Conservation (phyloP, 148 eudicot genomes). For the Tetragonia tetragonoides region DNA sequence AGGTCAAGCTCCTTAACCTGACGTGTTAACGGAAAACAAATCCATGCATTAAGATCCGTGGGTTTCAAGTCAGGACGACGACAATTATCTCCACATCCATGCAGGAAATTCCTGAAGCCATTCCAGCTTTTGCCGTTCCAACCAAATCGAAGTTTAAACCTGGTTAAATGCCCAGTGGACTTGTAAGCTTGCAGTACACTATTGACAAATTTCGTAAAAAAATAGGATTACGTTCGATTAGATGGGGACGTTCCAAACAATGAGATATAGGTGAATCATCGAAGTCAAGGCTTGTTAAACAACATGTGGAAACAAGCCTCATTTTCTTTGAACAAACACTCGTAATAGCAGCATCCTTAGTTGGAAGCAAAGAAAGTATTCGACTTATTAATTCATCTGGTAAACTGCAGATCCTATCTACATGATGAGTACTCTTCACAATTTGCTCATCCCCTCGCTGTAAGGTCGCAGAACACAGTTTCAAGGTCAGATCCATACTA, state of each 20-base stretch:
- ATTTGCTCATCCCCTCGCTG: too few relatives aligned
- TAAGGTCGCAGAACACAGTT: too few relatives aligned
- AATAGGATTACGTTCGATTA: too few relatives aligned
- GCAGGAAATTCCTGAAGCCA: too few relatives aligned
- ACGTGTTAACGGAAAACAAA: too few relatives aligned
- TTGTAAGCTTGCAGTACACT: neutral
- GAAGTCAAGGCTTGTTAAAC: neutral
- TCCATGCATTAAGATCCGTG: too few relatives aligned
- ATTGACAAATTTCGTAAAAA: neutral
- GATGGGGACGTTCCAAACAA: neutral
- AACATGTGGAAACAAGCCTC: neutral
- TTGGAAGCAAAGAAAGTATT: neutral
- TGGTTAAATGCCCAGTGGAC: neutral
- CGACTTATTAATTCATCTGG: neutral
- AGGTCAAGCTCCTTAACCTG: too few relatives aligned
- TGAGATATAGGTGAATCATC: neutral
- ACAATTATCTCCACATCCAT: too few relatives aligned
- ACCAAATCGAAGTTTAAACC: neutral
- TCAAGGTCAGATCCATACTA: too few relatives aligned
- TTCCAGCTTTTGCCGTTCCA: too few relatives aligned
- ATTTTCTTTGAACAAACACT: neutral
- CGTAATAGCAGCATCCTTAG: neutral
- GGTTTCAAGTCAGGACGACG: too few relatives aligned
- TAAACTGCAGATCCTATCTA: neutral
- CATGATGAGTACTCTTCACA: too few relatives aligned